Evolutionary conservation across 768 basidiomycete genomes (phyloP).

Genomic region (Trametes gibbosa): DNA sequence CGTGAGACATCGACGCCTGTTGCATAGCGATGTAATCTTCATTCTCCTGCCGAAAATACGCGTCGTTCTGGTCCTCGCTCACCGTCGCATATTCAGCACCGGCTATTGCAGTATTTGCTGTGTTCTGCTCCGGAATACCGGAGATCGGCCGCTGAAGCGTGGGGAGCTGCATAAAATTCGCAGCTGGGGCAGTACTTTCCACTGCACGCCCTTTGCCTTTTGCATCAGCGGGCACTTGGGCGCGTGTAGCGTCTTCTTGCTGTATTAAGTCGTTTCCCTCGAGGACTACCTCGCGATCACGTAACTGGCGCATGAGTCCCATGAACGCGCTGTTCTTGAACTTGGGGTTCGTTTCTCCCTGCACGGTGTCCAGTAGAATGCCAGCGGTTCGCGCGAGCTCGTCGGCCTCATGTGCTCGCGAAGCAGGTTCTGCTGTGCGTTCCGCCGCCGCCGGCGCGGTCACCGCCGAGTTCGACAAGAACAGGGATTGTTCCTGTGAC

Average conservation of each 20-base stretch:
- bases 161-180: constrained; percentile 6
- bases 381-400: constrained; percentile 82
- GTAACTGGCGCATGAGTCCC: constrained; percentile 79
- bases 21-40: constrained; percentile 31
- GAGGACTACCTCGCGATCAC: constrained; percentile 76
- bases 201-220: constrained; percentile 64
- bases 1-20: constrained; percentile 7
- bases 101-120: background rate
- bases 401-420: constrained; percentile 45
- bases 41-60: constrained; percentile 34
- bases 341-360: constrained; percentile 76
- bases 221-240: constrained; percentile 35
- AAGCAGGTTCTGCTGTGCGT: constrained; percentile 1
- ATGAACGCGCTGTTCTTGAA: constrained; percentile 85
- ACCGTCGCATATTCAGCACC: background rate
- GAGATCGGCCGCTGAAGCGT: constrained; percentile 8
- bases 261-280: constrained; percentile 77
- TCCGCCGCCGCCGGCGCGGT: background rate
- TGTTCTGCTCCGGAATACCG: background rate
- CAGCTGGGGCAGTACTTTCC: background rate
- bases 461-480: constrained; percentile 8
- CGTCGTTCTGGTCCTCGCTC: constrained; percentile 22
- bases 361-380: constrained; percentile 70
- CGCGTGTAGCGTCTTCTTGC: constrained; percentile 29
- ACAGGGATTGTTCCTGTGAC: constrained; percentile 44